Base-by-base conservation (phyloP, 805 yeast genomes). In the Saccharomycopsis capsularis region DNA sequence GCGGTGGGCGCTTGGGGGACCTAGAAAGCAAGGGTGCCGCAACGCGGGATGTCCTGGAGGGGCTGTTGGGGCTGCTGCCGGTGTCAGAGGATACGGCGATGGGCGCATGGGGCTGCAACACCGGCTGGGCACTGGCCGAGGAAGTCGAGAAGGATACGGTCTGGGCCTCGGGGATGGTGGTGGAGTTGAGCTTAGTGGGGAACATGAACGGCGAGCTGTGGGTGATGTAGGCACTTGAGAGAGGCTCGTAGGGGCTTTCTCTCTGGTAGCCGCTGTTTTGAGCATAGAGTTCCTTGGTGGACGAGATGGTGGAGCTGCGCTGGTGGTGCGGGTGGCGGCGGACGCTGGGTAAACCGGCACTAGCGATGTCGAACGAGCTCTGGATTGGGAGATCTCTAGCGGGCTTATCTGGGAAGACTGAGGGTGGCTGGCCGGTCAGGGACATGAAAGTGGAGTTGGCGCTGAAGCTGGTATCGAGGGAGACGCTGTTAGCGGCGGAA, bases 221-320 rank as follows among this genome's bases (percentile, higher is more conserved):
- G 7, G 50, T 44, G 42, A 48, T 48, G 21, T 51, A 51, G 4
- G 40, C 46, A 15, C n/a, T 21, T 13, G 25, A 36, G 34, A 22
- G 36, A 35, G 34, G 32, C 3, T 13, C 22, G 52, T 41, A 42
- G 56, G 47, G 24, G 46, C 30, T 32, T 49, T 30, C 29, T 30
- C 51, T 55, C 21, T 46, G 4, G 42, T 25, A 13, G 50, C 16
- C 32, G 25, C 24, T 21, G 21, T 45, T n/a, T 45, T 44, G 41
- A 11, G 50, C 19, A 30, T 56, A 48, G 4, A 52, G 38, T 32
- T 59, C 56, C 38, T 54, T 35, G 42, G 59, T 39, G 5, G 54
- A 45, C 4, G 54, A 38, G 19, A 54, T 46, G 15, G 55, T 50
- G 19, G 45, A 40, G 44, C 54, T 51, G 36, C 55, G 38, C 29